phyloP scores from a whole-genome alignment of 2,329 filamentous ascomycete species.

The Colletotrichum endophyticum region DNA sequence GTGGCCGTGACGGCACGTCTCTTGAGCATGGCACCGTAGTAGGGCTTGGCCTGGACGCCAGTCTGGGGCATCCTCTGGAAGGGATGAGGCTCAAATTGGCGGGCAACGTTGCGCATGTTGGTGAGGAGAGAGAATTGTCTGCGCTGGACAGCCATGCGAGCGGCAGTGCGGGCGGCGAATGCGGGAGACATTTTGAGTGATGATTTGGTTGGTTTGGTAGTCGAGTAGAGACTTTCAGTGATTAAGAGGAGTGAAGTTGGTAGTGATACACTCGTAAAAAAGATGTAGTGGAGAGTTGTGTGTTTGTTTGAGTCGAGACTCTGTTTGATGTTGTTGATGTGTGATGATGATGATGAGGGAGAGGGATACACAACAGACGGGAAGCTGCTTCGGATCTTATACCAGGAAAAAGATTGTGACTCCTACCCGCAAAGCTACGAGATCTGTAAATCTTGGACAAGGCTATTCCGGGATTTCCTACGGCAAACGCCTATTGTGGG shows the following conservation, averaged over 20 bases:
- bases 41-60: constrained; percentile 31
- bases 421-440: neutral
- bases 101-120: constrained; percentile 37
- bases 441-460: constrained; percentile 10
- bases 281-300: constrained; percentile 5
- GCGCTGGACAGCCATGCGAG: constrained; percentile 25
- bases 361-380: constrained; percentile 1
- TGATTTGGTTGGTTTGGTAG: constrained; percentile 1
- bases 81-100: constrained; percentile 41
- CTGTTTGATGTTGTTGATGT: constrained; percentile 6
- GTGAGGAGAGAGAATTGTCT: constrained; percentile 40
- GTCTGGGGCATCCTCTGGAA: constrained; percentile 38
- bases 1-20: constrained; percentile 28
- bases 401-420: neutral
- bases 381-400: constrained; percentile 22
- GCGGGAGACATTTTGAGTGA: constrained; percentile 33
- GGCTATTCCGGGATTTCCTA: constrained; percentile 6
- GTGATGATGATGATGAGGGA: constrained; percentile 17
- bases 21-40: constrained; percentile 42
- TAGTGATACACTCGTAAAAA: constrained; percentile 8
- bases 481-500: constrained; percentile 22
- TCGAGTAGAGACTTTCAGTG: neutral
- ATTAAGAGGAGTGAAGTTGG: constrained; percentile 1
- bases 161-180: constrained; percentile 36
- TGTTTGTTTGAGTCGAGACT: constrained; percentile 17